Evolutionary conservation across 768 basidiomycete species (phyloP), one percentile per base, ranked within the genome.

Genomic region (Auriscalpium vulgare): DNA sequence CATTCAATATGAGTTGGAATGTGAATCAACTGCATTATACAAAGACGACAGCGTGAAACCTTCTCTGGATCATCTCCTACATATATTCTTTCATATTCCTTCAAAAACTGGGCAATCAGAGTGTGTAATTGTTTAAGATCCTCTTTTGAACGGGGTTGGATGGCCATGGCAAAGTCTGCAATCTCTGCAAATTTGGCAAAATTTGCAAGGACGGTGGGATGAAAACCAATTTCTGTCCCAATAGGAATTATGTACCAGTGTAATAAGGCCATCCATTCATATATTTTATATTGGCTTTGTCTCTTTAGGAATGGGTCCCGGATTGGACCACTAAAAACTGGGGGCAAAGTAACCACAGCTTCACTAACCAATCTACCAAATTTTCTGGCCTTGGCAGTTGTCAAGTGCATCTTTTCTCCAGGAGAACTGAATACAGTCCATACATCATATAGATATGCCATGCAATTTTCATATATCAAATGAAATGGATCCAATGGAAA

Each of bases 401-500:
- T 10, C 44, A 53, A 21, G 14, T 53, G 40, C 10, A 53, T 53
- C 8, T 8, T 13, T 13, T 53, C 53, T 34, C n/a, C 23, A 0
- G n/a, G 5, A 9, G 23, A 23, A 35, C 53, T 53, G 8, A 35
- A 6, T 19, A 53, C 58, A 40, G 65, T 65, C 70, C 71, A 71
- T 23, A 65, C 40, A 60, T 71, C 69, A 63, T 65, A 71, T 2
- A 71, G 61, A 46, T 60, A 64, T 16, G 68, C 59, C 56, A 67
- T 59, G 38, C 49, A 53, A 57, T 72, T 71, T 52, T 73, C 68
- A 58, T 71, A 72, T 51, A 71, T 64, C 2, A 73, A 50, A 62
- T 73, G 70, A 54, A 72, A 73, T 16, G 70, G 71, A 60, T 73
- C 68, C 1, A 70, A 23, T n/a, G 69, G 68, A 50, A 69, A 71